Evolutionary conservation across 345 rosid species (phyloP), one percentile per base, ranked within the genome.

Genomic region (Arabidopsis arenosa): DNA sequence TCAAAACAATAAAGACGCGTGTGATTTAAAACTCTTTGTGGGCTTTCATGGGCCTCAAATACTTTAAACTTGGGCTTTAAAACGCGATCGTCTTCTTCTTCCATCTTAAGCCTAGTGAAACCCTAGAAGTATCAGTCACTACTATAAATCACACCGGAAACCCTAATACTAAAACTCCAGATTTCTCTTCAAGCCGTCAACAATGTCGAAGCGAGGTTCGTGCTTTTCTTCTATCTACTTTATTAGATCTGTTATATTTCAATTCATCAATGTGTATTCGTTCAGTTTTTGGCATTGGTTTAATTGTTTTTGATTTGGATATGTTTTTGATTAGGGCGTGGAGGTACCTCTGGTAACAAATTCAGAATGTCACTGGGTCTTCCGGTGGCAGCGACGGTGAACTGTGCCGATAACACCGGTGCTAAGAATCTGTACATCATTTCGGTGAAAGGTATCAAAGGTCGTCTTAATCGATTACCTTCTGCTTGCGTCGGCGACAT

Each of bases 321-420:
- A 9, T 5, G 2, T 5, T 4, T 55, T 7, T 45, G 36, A 44
- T 18, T 41, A 94, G 98, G 97, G 13, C 91, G 98, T 6, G 98
- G 98, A 75, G 97, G 98, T 10, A 80, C 95, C 2, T 96, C 97
- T 0, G 98, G 97, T n/a, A 94, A 87, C 89, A 94, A 92, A 80
- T 94, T 94, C 80, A 83, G 97, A 80, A 94, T 94, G 97, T 87
- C 98, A 7, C 93, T 92, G 78, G 97, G 98, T 94, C 85, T 94
- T 44, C 98, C 98, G 0, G 98, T 92, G 74, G 98, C 98, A 0
- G 98, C 98, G 10, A 94, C 98, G 0, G 96, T 94, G 74, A 92
- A 94, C 90, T 94, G 98, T 52, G 98, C 98, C 0, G 98, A 94
- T 9, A 94, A 94, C 88, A 94, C 96, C 0, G 97, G 98, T 5